Conservation (phyloP, 2,329 filamentous ascomycete genomes). For the Penicillium sp. region DNA sequence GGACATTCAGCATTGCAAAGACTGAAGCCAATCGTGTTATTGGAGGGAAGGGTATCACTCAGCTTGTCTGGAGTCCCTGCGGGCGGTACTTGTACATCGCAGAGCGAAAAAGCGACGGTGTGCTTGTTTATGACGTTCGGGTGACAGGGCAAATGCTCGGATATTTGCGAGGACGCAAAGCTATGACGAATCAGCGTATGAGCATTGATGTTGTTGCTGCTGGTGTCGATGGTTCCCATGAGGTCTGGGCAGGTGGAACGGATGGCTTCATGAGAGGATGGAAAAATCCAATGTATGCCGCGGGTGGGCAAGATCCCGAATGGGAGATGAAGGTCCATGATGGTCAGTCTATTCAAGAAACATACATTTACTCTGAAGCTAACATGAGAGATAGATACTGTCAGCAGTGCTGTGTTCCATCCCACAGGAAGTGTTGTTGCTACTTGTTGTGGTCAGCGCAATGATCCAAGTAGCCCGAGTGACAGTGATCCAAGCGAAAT, state of each 20-base stretch:
- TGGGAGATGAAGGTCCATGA: conserved; percentile 47
- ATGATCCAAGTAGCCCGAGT: conserved; percentile 13
- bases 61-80: conserved; percentile 58
- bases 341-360: conserved; percentile 31
- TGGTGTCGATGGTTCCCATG: conserved; percentile 41
- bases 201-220: conserved; percentile 52
- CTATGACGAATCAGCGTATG: conserved; percentile 56
- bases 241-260: conserved; percentile 60
- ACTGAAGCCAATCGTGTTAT: conserved; percentile 40
- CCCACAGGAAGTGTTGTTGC: conserved; percentile 48
- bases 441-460: conserved; percentile 51
- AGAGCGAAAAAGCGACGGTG: conserved; percentile 56
- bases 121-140: conserved; percentile 61
- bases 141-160: conserved; percentile 53
- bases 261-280: conserved; percentile 57
- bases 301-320: conserved; percentile 44
- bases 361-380: conserved; percentile 4
- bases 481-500: conserved; percentile 13
- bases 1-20: conserved; percentile 51
- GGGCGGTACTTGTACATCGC: conserved; percentile 60
- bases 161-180: conserved; percentile 48
- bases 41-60: conserved; percentile 55
- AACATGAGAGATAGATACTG: conserved; percentile 38
- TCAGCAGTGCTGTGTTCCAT: conserved; percentile 50
- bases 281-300: conserved; percentile 45